Conservation (phyloP, 345 rosid species). For the Theobroma cacao region DNA sequence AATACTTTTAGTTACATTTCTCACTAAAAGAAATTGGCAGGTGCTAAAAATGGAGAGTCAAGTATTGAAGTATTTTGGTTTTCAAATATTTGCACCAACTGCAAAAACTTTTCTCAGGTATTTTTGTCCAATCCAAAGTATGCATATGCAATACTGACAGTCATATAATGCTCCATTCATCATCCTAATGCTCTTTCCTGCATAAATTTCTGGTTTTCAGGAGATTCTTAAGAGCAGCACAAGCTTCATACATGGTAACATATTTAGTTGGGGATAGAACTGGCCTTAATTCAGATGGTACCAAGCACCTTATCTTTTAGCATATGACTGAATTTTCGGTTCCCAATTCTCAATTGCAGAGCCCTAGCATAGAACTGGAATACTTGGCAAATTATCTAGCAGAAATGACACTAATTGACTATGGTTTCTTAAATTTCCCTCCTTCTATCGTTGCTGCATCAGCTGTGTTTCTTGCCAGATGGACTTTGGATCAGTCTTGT, state of each 20-base stretch:
- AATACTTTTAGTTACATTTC: neutral
- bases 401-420: slow-evolving; percentile 70
- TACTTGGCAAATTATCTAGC: slow-evolving; percentile 75
- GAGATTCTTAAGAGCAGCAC: slow-evolving; percentile 90
- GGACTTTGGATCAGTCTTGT: slow-evolving; percentile 79
- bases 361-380: slow-evolving; percentile 66
- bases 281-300: neutral
- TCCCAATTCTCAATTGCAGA: slow-evolving; percentile 46
- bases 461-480: slow-evolving; percentile 84
- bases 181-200: slow-evolving; percentile 17
- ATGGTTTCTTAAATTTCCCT: slow-evolving; percentile 55
- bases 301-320: neutral
- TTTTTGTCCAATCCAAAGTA: slow-evolving; percentile 6
- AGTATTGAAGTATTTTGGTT: slow-evolving; percentile 66
- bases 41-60: slow-evolving; percentile 70
- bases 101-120: slow-evolving; percentile 90
- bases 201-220: slow-evolving; percentile 38
- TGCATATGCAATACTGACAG: neutral
- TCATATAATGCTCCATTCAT: neutral
- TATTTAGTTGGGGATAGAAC: neutral
- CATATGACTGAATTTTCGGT: slow-evolving; percentile 16
- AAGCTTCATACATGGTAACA: slow-evolving; percentile 65
- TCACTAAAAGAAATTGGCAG: slow-evolving; percentile 31
- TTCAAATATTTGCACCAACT: slow-evolving; percentile 67
- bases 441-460: slow-evolving; percentile 92